Conservation (phyloP, 768 basidiomycete genomes). For the Pleurotus ostreatus region DNA sequence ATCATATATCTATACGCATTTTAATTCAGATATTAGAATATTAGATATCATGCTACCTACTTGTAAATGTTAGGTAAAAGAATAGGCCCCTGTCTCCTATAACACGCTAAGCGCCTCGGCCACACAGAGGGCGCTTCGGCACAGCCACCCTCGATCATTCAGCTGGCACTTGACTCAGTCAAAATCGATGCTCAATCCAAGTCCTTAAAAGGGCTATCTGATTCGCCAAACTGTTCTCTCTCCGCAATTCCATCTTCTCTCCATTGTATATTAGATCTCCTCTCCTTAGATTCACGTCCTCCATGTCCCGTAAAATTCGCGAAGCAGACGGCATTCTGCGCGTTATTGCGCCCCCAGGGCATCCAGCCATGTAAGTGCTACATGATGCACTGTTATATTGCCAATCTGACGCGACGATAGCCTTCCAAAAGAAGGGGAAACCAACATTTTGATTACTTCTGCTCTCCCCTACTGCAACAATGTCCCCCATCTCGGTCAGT, state of each 20-base stretch:
- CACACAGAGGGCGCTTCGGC: neutral
- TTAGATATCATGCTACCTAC: no score
- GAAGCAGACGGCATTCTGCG: constrained; percentile 45
- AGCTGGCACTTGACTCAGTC: constrained; percentile 6
- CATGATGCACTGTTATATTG: constrained; percentile 11
- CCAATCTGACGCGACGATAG: constrained; percentile 22
- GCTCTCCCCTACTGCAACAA: constrained; percentile 97
- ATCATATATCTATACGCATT: no score
- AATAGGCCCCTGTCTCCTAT: no score
- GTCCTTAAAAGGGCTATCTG: constrained; percentile 14
- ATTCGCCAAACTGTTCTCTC: constrained; percentile 11
- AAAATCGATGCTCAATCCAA: constrained; percentile 5
- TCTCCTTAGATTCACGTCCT: constrained; percentile 3
- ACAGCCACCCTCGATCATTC: neutral
- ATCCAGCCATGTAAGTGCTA: constrained; percentile 40
- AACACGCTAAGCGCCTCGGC: neutral
- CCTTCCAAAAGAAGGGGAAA: constrained; percentile 78
- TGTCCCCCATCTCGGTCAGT: constrained; percentile 88
- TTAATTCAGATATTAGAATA: no score
- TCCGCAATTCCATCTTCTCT: constrained; percentile 7
- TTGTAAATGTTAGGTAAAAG: no score
- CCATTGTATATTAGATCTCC: constrained; percentile 14
- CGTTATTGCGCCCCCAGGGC: constrained; percentile 48
- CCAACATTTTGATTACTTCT: constrained; percentile 89
- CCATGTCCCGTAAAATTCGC: constrained; percentile 55